Evolutionary conservation across 139 green algal species (phyloP).

Genomic region (Chara braunii): DNA sequence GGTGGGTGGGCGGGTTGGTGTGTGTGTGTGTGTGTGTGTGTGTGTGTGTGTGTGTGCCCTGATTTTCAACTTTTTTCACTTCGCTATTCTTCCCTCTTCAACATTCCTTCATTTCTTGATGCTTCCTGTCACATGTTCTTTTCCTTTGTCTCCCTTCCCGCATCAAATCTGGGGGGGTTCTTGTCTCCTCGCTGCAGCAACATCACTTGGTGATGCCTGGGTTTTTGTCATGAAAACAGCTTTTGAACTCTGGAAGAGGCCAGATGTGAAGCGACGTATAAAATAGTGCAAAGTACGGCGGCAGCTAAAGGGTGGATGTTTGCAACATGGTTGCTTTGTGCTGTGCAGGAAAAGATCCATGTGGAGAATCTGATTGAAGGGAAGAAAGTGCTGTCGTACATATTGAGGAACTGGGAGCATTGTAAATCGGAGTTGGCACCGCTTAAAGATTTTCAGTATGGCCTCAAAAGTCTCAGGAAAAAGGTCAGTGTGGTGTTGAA

Average conservation of each 20-base stretch:
- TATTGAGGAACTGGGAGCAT: slow-evolving; percentile 4
- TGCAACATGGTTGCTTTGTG: no score
- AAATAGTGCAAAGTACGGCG: no score
- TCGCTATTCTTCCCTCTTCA: background rate
- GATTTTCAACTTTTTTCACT: background rate
- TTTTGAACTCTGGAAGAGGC: no score
- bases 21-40: background rate
- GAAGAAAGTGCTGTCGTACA: background rate
- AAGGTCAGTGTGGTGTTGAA: no score
- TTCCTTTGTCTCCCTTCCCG: background rate
- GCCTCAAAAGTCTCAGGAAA: background rate
- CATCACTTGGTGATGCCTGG: background rate
- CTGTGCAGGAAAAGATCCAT: slow-evolving; percentile 24
- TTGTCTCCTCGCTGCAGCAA: background rate
- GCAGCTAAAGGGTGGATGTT: no score
- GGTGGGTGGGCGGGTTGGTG: background rate
- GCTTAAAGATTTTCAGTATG: background rate
- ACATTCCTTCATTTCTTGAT: background rate
- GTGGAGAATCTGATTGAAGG: slow-evolving; percentile 5
- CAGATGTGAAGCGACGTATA: no score
- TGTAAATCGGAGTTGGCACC: background rate
- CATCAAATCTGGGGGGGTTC: background rate
- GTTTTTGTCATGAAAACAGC: no score
- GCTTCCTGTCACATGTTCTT: background rate
- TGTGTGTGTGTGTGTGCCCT: background rate